Conservation (phyloP, 2,329 filamentous ascomycete genomes). For the Gremmenia infestans region DNA sequence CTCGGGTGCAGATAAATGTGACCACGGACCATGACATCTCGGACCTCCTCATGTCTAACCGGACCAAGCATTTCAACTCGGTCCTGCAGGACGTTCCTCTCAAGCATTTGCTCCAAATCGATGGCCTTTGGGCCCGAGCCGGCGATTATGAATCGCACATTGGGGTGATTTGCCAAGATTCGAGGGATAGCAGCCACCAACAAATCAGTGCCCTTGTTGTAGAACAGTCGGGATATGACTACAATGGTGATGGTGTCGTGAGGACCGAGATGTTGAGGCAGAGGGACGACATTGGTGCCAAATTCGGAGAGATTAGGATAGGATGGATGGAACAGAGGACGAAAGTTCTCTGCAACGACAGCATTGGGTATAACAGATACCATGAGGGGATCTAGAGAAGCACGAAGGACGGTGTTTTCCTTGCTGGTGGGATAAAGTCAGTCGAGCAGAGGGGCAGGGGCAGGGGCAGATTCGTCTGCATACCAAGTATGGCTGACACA, state of each 20-base stretch:
- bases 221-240: constrained; percentile 94
- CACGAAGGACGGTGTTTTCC: constrained; percentile 93
- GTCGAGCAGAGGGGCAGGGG: not conserved
- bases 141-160: constrained; percentile 94
- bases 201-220: constrained; percentile 96
- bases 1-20: constrained; percentile 96
- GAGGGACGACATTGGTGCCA: constrained; percentile 35
- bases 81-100: constrained; percentile 89
- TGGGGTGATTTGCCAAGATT: constrained; percentile 82
- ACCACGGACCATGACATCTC: constrained; percentile 94
- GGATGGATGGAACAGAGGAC: constrained; percentile 55
- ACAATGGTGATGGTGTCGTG: constrained; percentile 92
- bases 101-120: constrained; percentile 96
- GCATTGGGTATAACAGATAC: constrained; percentile 98
- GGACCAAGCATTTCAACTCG: constrained; percentile 89
- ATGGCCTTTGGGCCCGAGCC: constrained; percentile 96
- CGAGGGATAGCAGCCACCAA: constrained; percentile 94
- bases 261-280: constrained; percentile 66
- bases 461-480: constrained; percentile 18
- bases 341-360: constrained; percentile 93
- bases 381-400: constrained; percentile 91
- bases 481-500: constrained; percentile 98
- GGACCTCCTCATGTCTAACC: constrained; percentile 90
- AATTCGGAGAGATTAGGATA: constrained; percentile 34
- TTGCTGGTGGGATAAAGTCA: constrained; percentile 54